Evolutionary conservation across 768 basidiomycete species (phyloP).

Genomic region (Mycena albidolilacea): DNA sequence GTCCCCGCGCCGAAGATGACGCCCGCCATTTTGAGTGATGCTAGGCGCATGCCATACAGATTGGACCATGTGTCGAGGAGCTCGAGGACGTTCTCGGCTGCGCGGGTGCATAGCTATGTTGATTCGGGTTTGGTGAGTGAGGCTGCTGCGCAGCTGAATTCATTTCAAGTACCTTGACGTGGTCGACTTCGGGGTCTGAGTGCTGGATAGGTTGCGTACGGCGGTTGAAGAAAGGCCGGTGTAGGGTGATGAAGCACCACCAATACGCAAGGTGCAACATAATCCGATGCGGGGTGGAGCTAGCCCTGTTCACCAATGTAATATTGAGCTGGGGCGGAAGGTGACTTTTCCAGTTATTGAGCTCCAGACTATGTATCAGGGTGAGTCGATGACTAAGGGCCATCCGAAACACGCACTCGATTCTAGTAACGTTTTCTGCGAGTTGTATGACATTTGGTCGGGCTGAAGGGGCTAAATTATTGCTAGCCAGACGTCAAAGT

Average conservation of each 20-base stretch:
- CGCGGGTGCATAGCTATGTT: slow-evolving; percentile 50
- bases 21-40: slow-evolving; percentile 53
- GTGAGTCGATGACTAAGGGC: neutral
- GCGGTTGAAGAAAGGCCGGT: slow-evolving; percentile 49
- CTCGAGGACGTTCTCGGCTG: slow-evolving; percentile 45
- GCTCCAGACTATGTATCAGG: slow-evolving; percentile 39
- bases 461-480: slow-evolving; percentile 5
- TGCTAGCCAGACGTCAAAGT: neutral
- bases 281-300: slow-evolving; percentile 48
- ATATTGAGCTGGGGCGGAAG: slow-evolving; percentile 48
- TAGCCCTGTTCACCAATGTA: slow-evolving; percentile 43
- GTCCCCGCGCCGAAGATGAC: slow-evolving; percentile 57
- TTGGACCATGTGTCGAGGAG: slow-evolving; percentile 51
- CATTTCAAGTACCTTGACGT: slow-evolving; percentile 34
- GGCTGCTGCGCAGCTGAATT: neutral
- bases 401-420: slow-evolving; percentile 38
- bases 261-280: slow-evolving; percentile 54
- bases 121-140: neutral
- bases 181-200: slow-evolving; percentile 32
- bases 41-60: slow-evolving; percentile 54
- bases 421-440: slow-evolving; percentile 38
- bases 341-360: slow-evolving; percentile 45
- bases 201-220: slow-evolving; percentile 12
- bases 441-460: slow-evolving; percentile 9
- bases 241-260: slow-evolving; percentile 55